phyloP scores from a whole-genome alignment of 345 rosid genomes.

The Brassica napus region Da-Ae NC_063443.1:2295001-2295500 shows the following conservation, averaged over 20 bases:
- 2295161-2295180: constrained; percentile 8
- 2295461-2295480: constrained; percentile 29
- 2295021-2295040: constrained; percentile 43
- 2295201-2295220: constrained; percentile 20
- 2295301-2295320: constrained; percentile 32
- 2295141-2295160: background rate
- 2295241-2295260: constrained; percentile 9
- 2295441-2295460: constrained; percentile 37
- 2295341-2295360: constrained; percentile 11
- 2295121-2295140: background rate
- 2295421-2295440: constrained; percentile 38
- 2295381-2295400: constrained; percentile 1
- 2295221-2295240: constrained; percentile 7
- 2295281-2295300: constrained; percentile 21
- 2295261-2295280: constrained; percentile 25
- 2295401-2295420: constrained; percentile 18
- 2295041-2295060: constrained; percentile 23
- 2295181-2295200: background rate
- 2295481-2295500: constrained; percentile 17
- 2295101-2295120: background rate
- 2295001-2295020: constrained; percentile 55
- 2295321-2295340: constrained; percentile 28
- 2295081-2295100: constrained; percentile 27
- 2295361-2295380: constrained; percentile 25
- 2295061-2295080: constrained; percentile 22